Percentiles rank a stretch among this genome's conserved stretches.
These are phyloP conservation scores for Verticillium klebahnii DNA, from an alignment of 2,329 filamentous ascomycete species.

Conservation along the genomic window DNA sequence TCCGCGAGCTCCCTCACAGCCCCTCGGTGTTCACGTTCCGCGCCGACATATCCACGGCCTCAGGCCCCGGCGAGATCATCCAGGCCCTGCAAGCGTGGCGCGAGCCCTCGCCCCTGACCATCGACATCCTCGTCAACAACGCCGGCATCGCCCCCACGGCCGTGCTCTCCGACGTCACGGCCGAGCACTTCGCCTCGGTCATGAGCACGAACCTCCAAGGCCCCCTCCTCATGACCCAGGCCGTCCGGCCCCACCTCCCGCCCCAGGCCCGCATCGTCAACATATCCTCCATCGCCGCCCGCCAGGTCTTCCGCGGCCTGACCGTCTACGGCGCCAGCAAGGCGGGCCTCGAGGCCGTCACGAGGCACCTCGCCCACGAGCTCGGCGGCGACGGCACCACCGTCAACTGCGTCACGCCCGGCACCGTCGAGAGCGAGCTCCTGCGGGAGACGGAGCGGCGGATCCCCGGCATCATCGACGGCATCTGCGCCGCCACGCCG, in stretches of 20 bases:
- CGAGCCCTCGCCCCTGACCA: neutral
- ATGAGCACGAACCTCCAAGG: conserved; percentile 3
- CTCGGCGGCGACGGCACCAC: conserved; percentile 5
- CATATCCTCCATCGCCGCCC: conserved; percentile 5
- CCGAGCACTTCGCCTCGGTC: neutral
- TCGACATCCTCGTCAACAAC: conserved; percentile 9
- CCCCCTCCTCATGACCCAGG: conserved; percentile 5
- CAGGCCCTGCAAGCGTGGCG: neutral
- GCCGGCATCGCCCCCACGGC: conserved; percentile 2
- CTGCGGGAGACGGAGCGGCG: neutral
- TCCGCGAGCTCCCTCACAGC: neutral
- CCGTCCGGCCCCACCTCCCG: conserved; percentile 1
- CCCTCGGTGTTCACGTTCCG: neutral
- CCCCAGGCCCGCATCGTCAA: conserved; percentile 5
- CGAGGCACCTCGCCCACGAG: conserved; percentile 3
- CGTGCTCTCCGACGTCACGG: neutral
- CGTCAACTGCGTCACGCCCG: conserved; percentile 4
- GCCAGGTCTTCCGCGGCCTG: neutral
- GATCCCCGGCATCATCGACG: conserved; percentile 1
- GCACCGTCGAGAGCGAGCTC: conserved; percentile 5
- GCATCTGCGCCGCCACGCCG: conserved; percentile 1
- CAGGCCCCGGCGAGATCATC: neutral
- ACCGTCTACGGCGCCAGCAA: conserved; percentile 4
- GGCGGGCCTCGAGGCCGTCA: conserved; percentile 4
- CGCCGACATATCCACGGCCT: neutral